These are phyloP conservation scores for Colletotrichum orchidophilum DNA, from an alignment of 2,329 filamentous ascomycete species.

Conservation along the genomic window DNA sequence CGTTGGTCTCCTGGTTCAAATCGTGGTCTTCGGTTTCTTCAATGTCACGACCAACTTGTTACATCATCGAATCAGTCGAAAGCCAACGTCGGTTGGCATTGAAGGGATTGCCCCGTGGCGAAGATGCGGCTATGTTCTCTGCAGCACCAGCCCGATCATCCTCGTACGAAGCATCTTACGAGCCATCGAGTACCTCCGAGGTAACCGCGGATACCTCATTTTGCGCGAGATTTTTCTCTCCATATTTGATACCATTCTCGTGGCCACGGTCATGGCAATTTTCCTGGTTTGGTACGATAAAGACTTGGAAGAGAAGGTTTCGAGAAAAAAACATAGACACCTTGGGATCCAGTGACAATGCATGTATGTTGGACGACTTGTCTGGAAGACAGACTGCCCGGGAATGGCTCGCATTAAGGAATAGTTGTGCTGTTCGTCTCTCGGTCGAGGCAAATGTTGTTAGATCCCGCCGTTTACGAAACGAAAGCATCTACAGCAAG, in stretches of 20 bases:
- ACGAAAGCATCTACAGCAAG: background rate
- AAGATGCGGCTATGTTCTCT: constrained; percentile 40
- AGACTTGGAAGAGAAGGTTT: background rate
- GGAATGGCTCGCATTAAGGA: background rate
- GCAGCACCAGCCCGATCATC: constrained; percentile 49
- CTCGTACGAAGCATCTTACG: constrained; percentile 49
- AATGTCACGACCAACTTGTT: constrained; percentile 57
- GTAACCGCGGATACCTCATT: constrained; percentile 44
- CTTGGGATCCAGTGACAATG: no score
- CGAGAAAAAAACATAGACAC: background rate
- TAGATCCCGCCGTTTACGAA: background rate
- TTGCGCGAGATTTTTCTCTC: constrained; percentile 46
- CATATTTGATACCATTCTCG: constrained; percentile 49
- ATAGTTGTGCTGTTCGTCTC: background rate
- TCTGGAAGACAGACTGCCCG: background rate
- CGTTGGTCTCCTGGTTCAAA: constrained; percentile 61
- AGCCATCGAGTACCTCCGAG: constrained; percentile 51
- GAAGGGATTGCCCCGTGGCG: constrained; percentile 39
- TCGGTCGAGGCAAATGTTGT: background rate
- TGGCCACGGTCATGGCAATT: constrained; percentile 49
- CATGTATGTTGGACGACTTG: background rate
- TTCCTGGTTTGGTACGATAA: background rate
- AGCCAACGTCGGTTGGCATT: constrained; percentile 22
- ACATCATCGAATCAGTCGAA: constrained; percentile 44
- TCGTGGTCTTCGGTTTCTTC: constrained; percentile 65